Evolutionary conservation across 1,284 basidiomycete genomes (phyloP).

Genomic region (Meira miltonrushii): DNA sequence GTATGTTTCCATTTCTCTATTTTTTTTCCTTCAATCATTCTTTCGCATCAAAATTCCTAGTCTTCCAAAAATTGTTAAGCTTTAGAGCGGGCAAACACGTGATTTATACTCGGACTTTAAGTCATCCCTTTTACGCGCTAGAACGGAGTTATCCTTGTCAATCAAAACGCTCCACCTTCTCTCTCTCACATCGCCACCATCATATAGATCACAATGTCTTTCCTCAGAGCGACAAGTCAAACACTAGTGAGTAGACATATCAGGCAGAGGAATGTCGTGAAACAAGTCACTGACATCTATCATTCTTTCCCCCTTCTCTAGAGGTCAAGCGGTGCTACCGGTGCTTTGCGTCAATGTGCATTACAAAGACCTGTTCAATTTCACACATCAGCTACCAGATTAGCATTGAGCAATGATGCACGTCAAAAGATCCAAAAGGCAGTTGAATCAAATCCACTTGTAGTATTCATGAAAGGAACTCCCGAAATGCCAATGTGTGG

Average conservation of each 20-base stretch:
- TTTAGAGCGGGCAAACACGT: too few relatives aligned
- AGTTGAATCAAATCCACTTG: conserved; percentile 67
- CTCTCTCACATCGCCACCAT: not conserved
- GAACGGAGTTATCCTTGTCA: too few relatives aligned
- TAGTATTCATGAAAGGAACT: conserved; percentile 89
- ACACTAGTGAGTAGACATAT: not conserved
- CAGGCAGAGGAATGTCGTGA: too few relatives aligned
- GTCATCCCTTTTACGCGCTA: too few relatives aligned
- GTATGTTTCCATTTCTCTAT: too few relatives aligned
- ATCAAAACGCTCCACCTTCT: too few relatives aligned
- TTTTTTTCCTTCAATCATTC: too few relatives aligned
- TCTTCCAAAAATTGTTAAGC: too few relatives aligned
- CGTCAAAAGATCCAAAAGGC: conserved; percentile 56
- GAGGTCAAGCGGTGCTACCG: not conserved
- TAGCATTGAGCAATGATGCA: conserved; percentile 54
- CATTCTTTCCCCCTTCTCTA: not conserved
- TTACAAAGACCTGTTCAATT: conserved; percentile 7
- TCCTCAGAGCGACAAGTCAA: not conserved
- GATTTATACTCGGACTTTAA: too few relatives aligned
- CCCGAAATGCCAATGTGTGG: conserved; percentile 70
- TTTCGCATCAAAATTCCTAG: too few relatives aligned
- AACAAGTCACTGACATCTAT: too few relatives aligned
- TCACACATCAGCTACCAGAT: conserved; percentile 6
- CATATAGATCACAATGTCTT: not conserved
- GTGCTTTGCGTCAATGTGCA: not conserved